These are phyloP conservation scores for Fusarium illudens DNA, from an alignment of 2,329 filamentous ascomycete species.

Conservation along the genomic window DNA sequence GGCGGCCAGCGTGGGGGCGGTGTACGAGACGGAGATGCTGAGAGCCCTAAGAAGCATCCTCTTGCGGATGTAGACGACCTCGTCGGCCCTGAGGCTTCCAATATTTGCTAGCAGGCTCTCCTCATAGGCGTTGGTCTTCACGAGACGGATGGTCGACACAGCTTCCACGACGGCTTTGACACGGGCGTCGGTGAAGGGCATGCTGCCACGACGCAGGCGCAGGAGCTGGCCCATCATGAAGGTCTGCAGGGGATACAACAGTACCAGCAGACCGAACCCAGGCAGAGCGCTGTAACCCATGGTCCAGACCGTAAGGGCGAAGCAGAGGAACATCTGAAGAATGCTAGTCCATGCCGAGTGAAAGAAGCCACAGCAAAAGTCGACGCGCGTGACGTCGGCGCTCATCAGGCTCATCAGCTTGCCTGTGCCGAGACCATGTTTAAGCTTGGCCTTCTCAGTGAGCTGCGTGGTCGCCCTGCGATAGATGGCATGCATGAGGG, in stretches of 20 bases:
- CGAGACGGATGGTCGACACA: constrained; percentile 10
- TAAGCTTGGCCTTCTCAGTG: constrained; percentile 24
- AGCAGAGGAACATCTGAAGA: constrained; percentile 44
- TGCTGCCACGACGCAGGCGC: constrained; percentile 16
- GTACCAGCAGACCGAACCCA: constrained; percentile 8
- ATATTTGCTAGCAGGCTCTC: constrained; percentile 21
- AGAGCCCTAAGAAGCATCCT: constrained; percentile 24
- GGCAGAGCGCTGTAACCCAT: constrained; percentile 22
- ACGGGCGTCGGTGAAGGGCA: constrained; percentile 17
- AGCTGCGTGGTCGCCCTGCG: constrained; percentile 20
- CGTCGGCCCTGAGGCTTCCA: constrained; percentile 16
- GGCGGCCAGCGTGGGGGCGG: constrained; percentile 11
- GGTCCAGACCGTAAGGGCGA: constrained; percentile 32
- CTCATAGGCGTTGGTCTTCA: constrained; percentile 26
- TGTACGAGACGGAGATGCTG: constrained; percentile 22
- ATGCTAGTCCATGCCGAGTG: constrained; percentile 45
- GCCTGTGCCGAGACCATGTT: constrained; percentile 34
- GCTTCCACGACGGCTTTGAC: constrained; percentile 23
- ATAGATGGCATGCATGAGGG: constrained; percentile 27
- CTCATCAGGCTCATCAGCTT: constrained; percentile 47
- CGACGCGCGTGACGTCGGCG: constrained; percentile 44
- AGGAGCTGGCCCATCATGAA: constrained; percentile 20
- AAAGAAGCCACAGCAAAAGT: constrained; percentile 46
- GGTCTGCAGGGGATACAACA: constrained; percentile 22
- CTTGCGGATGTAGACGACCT: constrained; percentile 22